Conservation (phyloP, 2,329 filamentous ascomycete genomes). For the Aureobasidium vineae region DNA sequence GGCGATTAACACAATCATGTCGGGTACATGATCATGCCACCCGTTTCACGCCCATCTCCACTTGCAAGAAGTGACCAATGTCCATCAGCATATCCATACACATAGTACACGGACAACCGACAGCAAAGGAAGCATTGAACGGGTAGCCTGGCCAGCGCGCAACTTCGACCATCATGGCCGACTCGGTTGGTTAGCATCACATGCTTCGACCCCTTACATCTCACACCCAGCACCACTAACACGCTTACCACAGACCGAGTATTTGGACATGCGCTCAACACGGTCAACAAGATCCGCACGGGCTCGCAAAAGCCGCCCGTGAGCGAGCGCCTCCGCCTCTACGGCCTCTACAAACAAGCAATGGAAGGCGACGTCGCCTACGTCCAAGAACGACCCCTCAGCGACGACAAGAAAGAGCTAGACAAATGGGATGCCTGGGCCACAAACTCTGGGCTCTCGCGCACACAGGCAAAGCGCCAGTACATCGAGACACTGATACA, state of each 20-base stretch:
- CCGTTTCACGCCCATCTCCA: constrained; percentile 1
- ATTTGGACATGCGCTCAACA: constrained; percentile 98
- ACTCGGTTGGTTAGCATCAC: constrained; percentile 35
- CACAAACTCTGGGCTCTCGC: constrained; percentile 73
- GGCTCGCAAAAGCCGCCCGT: constrained; percentile 86
- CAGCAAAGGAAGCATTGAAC: not conserved
- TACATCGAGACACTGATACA: constrained; percentile 94
- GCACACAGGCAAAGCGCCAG: constrained; percentile 88
- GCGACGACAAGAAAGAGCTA: constrained; percentile 38
- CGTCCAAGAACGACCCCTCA: constrained; percentile 81
- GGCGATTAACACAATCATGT: constrained; percentile 1
- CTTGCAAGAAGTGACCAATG: not conserved
- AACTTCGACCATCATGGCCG: constrained; percentile 31
- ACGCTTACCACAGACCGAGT: constrained; percentile 65
- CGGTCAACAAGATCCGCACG: constrained; percentile 96
- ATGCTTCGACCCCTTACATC: not conserved
- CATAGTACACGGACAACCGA: not conserved
- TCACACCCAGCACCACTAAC: not conserved
- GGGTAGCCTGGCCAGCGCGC: not conserved
- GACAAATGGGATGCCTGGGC: constrained; percentile 82
- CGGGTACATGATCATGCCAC: constrained; percentile 22
- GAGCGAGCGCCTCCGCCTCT: constrained; percentile 80
- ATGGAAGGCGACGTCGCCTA: constrained; percentile 98
- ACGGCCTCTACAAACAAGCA: constrained; percentile 97
- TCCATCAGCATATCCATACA: not conserved